Conservation (phyloP, 2,329 filamentous ascomycete species). For the Tolypocladium tropicale region DNA sequence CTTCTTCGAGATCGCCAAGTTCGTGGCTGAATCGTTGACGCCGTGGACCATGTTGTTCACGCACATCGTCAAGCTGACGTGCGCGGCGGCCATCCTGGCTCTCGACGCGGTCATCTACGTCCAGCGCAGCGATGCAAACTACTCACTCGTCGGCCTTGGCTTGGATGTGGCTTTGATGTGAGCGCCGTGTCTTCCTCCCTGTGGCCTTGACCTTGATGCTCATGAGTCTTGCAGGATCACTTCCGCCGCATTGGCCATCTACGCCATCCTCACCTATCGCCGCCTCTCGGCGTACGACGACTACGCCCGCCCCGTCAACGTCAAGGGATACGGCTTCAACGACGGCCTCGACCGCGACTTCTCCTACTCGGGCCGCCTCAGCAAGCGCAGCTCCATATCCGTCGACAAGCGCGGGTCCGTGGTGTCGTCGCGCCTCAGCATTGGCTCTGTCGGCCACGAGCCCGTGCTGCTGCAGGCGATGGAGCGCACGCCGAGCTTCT, state of each 20-base stretch:
- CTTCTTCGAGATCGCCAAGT: conserved; percentile 35
- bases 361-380: conserved; percentile 12
- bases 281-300: conserved; percentile 38
- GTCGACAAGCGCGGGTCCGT: conserved; percentile 16
- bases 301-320: conserved; percentile 37
- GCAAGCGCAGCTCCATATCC: conserved; percentile 13
- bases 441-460: conserved; percentile 12
- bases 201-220: conserved; percentile 2
- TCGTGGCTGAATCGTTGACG: conserved; percentile 38
- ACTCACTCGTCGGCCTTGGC: conserved; percentile 36
- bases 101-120: conserved; percentile 43
- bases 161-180: conserved; percentile 40
- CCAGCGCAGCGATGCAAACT: conserved; percentile 31
- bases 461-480: conserved; percentile 10
- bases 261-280: conserved; percentile 36
- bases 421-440: conserved; percentile 18
- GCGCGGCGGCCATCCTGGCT: conserved; percentile 34
- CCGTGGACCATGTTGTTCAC: conserved; percentile 43
- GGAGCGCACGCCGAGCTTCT: conserved; percentile 18
- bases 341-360: conserved; percentile 18
- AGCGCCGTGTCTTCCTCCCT: conserved; percentile 10
- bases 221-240: conserved; percentile 23
- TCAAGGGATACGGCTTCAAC: conserved; percentile 37
- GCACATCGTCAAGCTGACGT: conserved; percentile 38
- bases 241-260: conserved; percentile 32